Percentiles rank a stretch among this genome's conserved stretches.
phyloP scores from a whole-genome alignment of 805 yeast genomes.

The Yamadazyma paraphyllophila region DNA sequence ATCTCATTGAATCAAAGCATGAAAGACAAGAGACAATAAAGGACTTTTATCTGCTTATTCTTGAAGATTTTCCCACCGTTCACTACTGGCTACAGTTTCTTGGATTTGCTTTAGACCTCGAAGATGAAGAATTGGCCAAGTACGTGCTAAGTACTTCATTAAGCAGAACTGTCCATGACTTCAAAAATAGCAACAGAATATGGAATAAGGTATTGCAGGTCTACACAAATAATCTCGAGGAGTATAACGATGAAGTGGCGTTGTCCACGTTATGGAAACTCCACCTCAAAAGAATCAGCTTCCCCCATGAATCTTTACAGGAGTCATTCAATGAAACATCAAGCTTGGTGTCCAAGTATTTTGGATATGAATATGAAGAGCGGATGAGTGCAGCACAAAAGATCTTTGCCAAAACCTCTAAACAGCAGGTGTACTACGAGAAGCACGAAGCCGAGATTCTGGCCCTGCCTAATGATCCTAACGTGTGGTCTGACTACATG shows the following conservation, averaged over 20 bases:
- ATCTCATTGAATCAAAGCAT: constrained; percentile 10
- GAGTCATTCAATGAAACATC: constrained; percentile 42
- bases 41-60: constrained; percentile 16
- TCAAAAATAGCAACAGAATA: constrained; percentile 6
- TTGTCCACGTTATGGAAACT: constrained; percentile 20
- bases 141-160: constrained; percentile 20
- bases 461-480: constrained; percentile 15
- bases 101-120: constrained; percentile 10
- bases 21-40: constrained; percentile 6
- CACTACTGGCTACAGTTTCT: constrained; percentile 22
- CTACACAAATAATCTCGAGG: constrained; percentile 7
- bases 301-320: constrained; percentile 43
- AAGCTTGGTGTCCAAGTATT: constrained; percentile 32
- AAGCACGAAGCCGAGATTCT: constrained; percentile 27
- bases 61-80: constrained; percentile 21
- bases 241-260: constrained; percentile 10
- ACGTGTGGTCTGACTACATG: constrained; percentile 35
- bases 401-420: constrained; percentile 27
- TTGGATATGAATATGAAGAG: constrained; percentile 26
- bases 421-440: constrained; percentile 31
- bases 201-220: constrained; percentile 12
- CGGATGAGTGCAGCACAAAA: constrained; percentile 38
- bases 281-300: constrained; percentile 30
- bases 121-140: constrained; percentile 8
- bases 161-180: constrained; percentile 25